Conservation (phyloP, 176 grass and related monocot genomes). For the Tillandsia leiboldiana region DNA sequence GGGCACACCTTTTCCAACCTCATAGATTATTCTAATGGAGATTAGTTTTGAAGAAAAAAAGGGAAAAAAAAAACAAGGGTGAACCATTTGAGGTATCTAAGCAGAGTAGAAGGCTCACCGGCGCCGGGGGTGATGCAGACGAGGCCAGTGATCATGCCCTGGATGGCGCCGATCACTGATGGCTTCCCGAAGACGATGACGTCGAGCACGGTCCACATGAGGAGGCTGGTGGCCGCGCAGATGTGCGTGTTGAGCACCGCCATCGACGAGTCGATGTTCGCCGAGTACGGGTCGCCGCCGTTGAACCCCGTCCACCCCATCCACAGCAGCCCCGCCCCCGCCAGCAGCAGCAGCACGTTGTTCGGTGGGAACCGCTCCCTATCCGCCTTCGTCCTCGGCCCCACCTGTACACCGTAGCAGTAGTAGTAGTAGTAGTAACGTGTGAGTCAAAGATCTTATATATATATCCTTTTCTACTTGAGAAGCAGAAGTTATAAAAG, state of each 20-base stretch:
- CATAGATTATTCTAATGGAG: no score
- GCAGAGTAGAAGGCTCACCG: conserved; percentile 15
- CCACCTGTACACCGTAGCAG: conserved; percentile 24
- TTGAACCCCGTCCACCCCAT: conserved; percentile 72
- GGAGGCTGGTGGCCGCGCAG: conserved; percentile 58
- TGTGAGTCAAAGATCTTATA: not conserved
- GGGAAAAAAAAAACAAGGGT: not conserved
- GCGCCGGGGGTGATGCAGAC: conserved; percentile 74
- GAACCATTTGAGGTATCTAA: no score
- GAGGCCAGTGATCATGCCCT: conserved; percentile 74
- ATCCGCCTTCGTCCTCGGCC: conserved; percentile 36
- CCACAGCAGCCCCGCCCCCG: conserved; percentile 56
- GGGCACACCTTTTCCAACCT: no score
- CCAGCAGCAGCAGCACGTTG: conserved; percentile 59
- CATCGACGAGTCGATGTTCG: conserved; percentile 44
- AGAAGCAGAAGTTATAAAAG: not conserved
- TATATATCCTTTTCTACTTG: not conserved
- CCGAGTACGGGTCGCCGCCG: conserved; percentile 46
- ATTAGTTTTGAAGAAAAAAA: not conserved
- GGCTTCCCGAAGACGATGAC: conserved; percentile 71
- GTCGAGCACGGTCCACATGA: conserved; percentile 52
- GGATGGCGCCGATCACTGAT: conserved; percentile 50
- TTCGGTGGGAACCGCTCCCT: conserved; percentile 58
- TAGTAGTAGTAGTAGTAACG: not conserved
- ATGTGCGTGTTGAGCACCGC: conserved; percentile 58